A percentile compares a stretch with the other conserved stretches of the same genome.
Conservation (phyloP, 306 rosid genomes). For the Lathyrus tuberosus region DNA sequence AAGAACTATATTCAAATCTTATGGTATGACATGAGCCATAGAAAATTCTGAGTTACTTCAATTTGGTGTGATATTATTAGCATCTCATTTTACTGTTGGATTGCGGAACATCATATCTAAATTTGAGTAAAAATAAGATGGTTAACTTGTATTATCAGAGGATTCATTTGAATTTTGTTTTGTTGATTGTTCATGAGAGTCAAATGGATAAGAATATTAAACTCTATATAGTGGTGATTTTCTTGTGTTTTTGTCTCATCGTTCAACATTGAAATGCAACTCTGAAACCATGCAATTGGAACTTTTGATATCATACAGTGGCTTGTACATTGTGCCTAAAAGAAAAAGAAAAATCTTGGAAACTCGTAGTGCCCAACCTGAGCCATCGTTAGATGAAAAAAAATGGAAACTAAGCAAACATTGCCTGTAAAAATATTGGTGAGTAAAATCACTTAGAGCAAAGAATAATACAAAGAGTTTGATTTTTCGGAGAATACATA, state of each 20-base stretch:
- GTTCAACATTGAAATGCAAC: slow-evolving; percentile 49
- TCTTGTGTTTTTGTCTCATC: slow-evolving; percentile 50
- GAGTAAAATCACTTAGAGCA: slow-evolving; percentile 48
- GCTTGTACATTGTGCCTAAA: slow-evolving; percentile 53
- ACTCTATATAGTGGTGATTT: slow-evolving; percentile 63
- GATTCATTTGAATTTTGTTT: slow-evolving; percentile 58
- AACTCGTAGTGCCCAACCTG: slow-evolving; percentile 35
- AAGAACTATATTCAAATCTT: too few species aligned
- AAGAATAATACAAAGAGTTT: too few species aligned
- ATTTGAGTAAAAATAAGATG: too few species aligned
- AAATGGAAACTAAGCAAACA: slow-evolving; percentile 33
- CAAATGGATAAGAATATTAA: slow-evolving; percentile 46
- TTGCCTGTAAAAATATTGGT: too few species aligned
- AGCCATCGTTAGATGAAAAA: slow-evolving; percentile 53
- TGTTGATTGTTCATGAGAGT: slow-evolving; percentile 55
- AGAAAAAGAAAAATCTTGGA: slow-evolving; percentile 42
- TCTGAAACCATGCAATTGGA: slow-evolving; percentile 10
- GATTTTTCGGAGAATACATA: too few species aligned
- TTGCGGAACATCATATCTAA: too few species aligned
- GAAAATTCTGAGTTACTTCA: too few species aligned
- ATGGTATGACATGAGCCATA: too few species aligned
- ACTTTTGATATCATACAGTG: slow-evolving; percentile 48
- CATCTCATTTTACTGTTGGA: too few species aligned
- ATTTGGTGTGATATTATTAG: too few species aligned
- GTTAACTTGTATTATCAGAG: slow-evolving; percentile 38